These are phyloP conservation scores for Kodamaea hsintzibuensis DNA, from an alignment of 805 yeast species.

Conservation along the genomic window DNA sequence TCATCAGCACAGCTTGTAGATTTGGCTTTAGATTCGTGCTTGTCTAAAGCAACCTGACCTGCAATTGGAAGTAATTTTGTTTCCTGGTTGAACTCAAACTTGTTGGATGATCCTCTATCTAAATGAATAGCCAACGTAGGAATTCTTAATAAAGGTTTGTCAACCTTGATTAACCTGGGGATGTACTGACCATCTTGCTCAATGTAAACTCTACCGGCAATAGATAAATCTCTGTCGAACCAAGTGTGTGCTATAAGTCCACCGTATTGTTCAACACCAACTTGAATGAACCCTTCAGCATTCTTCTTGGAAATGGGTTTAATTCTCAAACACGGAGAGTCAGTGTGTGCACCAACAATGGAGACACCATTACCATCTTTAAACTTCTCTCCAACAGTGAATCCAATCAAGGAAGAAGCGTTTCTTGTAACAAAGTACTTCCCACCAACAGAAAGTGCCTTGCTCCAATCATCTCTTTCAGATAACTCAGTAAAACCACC, in stretches of 20 bases:
- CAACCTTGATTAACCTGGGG: slow-evolving; percentile 73
- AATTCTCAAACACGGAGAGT: slow-evolving; percentile 84
- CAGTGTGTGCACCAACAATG: slow-evolving; percentile 95
- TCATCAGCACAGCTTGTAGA: slow-evolving; percentile 46
- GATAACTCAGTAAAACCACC: slow-evolving; percentile 75
- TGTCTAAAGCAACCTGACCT: slow-evolving; percentile 47
- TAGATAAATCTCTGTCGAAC: slow-evolving; percentile 91
- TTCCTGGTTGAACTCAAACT: slow-evolving; percentile 89
- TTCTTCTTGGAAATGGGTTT: slow-evolving; percentile 79
- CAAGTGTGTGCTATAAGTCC: slow-evolving; percentile 97
- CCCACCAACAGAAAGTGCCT: slow-evolving; percentile 40
- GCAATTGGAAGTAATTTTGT: slow-evolving; percentile 84
- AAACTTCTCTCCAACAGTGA: slow-evolving; percentile 75
- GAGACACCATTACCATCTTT: slow-evolving; percentile 79
- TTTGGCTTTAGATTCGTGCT: slow-evolving; percentile 18
- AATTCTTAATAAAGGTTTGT: slow-evolving; percentile 82
- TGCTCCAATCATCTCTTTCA: slow-evolving; percentile 69
- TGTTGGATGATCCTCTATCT: slow-evolving; percentile 70
- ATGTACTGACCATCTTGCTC: slow-evolving; percentile 49
- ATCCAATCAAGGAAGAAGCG: slow-evolving; percentile 85
- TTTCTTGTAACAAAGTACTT: slow-evolving; percentile 89
- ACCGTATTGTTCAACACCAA: slow-evolving; percentile 94
- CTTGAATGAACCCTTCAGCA: slow-evolving; percentile 76
- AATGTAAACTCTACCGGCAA: slow-evolving; percentile 90
- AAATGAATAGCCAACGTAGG: slow-evolving; percentile 95